Percentiles rank a stretch among this genome's conserved stretches.
Conservation (phyloP, 2,329 filamentous ascomycete genomes). For the Aspergillus alliaceus region DNA sequence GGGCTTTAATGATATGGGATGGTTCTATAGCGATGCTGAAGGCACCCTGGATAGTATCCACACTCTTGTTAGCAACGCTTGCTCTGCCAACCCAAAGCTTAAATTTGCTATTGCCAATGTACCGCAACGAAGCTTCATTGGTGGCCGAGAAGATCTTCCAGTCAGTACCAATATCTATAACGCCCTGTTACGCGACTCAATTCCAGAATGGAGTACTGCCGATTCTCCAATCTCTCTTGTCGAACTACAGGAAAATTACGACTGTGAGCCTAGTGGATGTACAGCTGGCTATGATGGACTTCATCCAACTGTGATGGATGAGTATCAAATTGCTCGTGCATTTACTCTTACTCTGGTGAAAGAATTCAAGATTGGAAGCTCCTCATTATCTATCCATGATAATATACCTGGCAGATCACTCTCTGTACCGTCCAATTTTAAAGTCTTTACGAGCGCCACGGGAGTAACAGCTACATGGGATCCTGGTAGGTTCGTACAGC, state of each 20-base stretch:
- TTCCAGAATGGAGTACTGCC: background rate
- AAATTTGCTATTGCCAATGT: background rate
- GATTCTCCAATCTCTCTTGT: background rate
- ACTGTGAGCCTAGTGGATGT: background rate
- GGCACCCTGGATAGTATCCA: background rate
- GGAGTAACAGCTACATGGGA: background rate
- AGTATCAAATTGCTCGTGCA: background rate
- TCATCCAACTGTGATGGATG: background rate
- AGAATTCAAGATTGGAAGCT: background rate
- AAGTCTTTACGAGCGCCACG: background rate
- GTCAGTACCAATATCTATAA: background rate
- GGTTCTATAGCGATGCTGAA: background rate
- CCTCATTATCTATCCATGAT: background rate
- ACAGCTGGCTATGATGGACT: background rate
- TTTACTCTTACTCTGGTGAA: background rate
- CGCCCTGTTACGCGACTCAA: background rate
- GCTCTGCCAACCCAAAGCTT: background rate
- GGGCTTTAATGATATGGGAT: conserved; percentile 1
- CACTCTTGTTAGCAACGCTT: background rate
- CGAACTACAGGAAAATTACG: background rate
- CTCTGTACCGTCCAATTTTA: background rate
- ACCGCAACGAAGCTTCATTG: background rate
- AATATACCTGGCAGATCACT: background rate
- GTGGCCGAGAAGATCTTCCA: background rate
- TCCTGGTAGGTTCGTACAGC: background rate